These are phyloP conservation scores for Circinella minor DNA, from an alignment of 371 early-diverging fungal genomes.

Conservation along the genomic window DNA sequence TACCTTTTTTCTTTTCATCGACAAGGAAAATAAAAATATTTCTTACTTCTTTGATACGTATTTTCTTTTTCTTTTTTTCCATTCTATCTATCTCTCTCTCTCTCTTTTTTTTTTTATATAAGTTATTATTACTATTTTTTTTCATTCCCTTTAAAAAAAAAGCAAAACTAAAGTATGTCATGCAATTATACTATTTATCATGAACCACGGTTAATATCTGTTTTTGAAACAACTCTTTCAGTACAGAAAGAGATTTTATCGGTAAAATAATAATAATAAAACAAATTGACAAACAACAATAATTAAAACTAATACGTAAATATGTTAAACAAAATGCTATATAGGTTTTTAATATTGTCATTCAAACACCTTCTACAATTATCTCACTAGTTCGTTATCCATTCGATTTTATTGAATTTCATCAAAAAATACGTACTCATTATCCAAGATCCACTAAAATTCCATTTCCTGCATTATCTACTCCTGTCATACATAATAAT, in stretches of 20 bases:
- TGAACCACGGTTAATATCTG: conserved; percentile 29
- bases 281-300: too few relatives aligned
- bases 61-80: background rate
- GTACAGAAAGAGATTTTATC: conserved; percentile 40
- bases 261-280: conserved; percentile 19
- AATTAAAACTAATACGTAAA: background rate
- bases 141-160: background rate
- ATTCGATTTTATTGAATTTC: conserved; percentile 65
- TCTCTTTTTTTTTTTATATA: background rate
- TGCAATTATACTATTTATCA: conserved; percentile 13
- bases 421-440: conserved; percentile 55
- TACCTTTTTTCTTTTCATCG: too few relatives aligned
- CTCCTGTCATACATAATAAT: conserved; percentile 25
- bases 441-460: conserved; percentile 46
- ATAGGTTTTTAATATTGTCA: conserved; percentile 63
- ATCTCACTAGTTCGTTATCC: conserved; percentile 61
- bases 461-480: conserved; percentile 39
- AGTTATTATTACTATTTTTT: background rate
- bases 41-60: background rate
- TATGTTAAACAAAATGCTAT: background rate
- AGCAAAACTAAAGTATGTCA: conserved; percentile 21
- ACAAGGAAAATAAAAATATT: too few relatives aligned
- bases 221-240: conserved; percentile 46
- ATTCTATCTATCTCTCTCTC: background rate
- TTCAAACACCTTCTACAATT: conserved; percentile 49